A percentile compares a stretch with the other conserved stretches of the same genome.
Conservation (phyloP, 371 early-diverging fungal species). For the Haplosporangium sp. region DNA sequence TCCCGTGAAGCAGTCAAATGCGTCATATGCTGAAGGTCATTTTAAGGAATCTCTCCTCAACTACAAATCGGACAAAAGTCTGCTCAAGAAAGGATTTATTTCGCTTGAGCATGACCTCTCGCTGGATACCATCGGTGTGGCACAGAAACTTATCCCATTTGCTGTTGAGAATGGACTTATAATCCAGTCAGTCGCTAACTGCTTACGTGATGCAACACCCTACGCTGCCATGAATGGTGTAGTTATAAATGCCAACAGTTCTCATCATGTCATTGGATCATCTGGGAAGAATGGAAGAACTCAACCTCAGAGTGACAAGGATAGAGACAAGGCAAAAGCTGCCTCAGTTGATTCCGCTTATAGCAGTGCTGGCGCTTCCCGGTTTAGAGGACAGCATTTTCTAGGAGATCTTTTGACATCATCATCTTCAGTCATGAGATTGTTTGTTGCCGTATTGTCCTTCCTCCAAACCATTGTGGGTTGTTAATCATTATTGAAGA, state of each 20-base stretch:
- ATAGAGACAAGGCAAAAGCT: background rate
- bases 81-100: slow-evolving; percentile 34
- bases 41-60: slow-evolving; percentile 3
- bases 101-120: slow-evolving; percentile 47
- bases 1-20: slow-evolving; percentile 6
- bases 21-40: background rate
- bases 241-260: background rate
- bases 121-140: slow-evolving; percentile 18
- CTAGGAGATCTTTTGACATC: background rate
- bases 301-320: background rate
- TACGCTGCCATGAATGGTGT: slow-evolving; percentile 15
- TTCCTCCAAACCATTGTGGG: background rate
- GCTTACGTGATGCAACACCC: slow-evolving; percentile 23
- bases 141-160: slow-evolving; percentile 23
- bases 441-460: background rate
- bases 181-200: slow-evolving; percentile 30
- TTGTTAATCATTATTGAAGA: background rate
- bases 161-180: slow-evolving; percentile 11
- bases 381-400: slow-evolving; percentile 3
- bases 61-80: background rate
- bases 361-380: background rate
- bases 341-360: background rate
- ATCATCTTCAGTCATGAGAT: background rate
- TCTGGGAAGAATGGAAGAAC: background rate
- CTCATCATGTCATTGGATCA: background rate